Percentiles rank a stretch among this genome's conserved stretches.
Conservation (phyloP, 2,329 filamentous ascomycete species). For the Simplicillium sp. region DNA sequence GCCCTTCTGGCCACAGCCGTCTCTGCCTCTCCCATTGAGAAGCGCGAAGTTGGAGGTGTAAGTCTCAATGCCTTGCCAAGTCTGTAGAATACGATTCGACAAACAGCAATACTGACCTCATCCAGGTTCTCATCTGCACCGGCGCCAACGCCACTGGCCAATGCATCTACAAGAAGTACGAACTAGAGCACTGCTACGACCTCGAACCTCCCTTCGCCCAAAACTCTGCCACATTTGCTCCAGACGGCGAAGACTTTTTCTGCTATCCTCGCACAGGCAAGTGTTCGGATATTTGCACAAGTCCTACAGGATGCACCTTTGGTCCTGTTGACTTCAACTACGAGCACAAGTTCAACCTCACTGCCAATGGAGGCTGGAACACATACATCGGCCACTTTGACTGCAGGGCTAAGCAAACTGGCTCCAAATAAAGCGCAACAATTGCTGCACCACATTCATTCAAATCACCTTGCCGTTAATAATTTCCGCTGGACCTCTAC, state of each 20-base stretch:
- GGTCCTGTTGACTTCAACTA: constrained; percentile 36
- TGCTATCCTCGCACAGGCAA: constrained; percentile 33
- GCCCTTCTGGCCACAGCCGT: constrained; percentile 10
- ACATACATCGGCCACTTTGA: constrained; percentile 24
- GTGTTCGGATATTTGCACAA: constrained; percentile 36
- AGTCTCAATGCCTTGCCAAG: constrained; percentile 18
- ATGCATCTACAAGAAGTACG: constrained; percentile 33
- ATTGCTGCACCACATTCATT: too few species aligned
- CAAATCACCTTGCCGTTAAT: too few species aligned
- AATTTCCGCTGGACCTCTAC: too few species aligned
- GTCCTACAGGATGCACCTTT: constrained; percentile 42
- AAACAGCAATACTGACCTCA: not conserved
- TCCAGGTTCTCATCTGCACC: constrained; percentile 39
- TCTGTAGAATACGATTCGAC: too few species aligned
- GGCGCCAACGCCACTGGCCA: constrained; percentile 38
- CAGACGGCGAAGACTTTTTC: constrained; percentile 36
- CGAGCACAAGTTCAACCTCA: constrained; percentile 36
- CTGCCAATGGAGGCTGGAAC: constrained; percentile 31
- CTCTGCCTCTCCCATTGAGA: constrained; percentile 22
- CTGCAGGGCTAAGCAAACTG: constrained; percentile 11
- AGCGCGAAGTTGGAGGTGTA: constrained; percentile 37
- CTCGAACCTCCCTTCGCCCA: constrained; percentile 27
- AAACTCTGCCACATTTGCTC: constrained; percentile 39
- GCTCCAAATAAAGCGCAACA: too few species aligned
- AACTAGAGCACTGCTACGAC: constrained; percentile 35